phyloP scores from a whole-genome alignment of 192 early-diverging fungal genomes.

The Rhizophagus sp. region DNA sequence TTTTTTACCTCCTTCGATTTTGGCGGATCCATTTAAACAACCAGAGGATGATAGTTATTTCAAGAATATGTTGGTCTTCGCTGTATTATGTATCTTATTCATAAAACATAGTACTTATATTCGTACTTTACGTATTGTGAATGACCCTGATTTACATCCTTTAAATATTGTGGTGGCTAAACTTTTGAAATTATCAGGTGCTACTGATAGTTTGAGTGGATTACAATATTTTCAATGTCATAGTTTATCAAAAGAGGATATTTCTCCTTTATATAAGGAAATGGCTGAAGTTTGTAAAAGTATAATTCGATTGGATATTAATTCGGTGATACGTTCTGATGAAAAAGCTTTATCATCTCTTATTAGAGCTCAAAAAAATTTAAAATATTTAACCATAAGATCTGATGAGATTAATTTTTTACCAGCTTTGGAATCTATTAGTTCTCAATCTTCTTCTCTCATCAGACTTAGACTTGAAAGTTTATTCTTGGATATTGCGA shows the following conservation, averaged over 20 bases:
- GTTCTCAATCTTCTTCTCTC: not conserved
- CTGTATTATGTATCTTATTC: not conserved
- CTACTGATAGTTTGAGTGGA: not conserved
- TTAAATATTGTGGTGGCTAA: not conserved
- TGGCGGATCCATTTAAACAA: not conserved
- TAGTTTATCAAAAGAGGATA: not conserved
- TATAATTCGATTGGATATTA: not conserved
- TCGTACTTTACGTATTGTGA: not conserved
- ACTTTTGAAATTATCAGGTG: not conserved
- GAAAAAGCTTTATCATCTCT: not conserved
- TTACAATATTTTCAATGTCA: not conserved
- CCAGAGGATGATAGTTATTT: not conserved
- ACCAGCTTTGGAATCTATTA: not conserved
- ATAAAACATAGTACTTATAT: not conserved
- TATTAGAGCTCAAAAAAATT: not conserved
- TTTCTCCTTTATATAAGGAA: not conserved
- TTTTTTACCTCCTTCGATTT: not conserved
- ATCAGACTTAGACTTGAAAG: not conserved
- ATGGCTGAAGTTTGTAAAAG: not conserved
- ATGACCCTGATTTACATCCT: not conserved
- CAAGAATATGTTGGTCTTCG: not conserved
- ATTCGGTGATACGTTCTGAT: not conserved
- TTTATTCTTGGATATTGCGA: not conserved
- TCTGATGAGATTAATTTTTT: not conserved
- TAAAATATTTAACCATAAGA: not conserved